Conservation (phyloP, 2,329 filamentous ascomycete species). For the Ophiostoma pallidulum region DNA sequence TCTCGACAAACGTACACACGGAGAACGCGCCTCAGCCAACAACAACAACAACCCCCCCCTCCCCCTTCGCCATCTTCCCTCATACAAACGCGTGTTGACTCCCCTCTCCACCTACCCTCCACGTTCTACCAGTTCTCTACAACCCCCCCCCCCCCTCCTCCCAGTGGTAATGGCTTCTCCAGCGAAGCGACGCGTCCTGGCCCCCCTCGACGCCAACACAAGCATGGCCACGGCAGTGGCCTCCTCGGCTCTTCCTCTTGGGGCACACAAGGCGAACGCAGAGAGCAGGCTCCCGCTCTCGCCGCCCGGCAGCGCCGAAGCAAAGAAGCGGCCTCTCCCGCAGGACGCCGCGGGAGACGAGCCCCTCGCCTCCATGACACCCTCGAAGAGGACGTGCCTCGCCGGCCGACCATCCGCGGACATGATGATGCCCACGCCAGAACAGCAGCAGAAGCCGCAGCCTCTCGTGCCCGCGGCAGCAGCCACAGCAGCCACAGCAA, state of each 20-base stretch:
- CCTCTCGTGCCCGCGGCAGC: neutral
- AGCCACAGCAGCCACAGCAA: neutral
- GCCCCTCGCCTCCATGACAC: neutral
- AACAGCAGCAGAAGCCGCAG: neutral
- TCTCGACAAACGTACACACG: neutral
- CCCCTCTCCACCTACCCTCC: neutral
- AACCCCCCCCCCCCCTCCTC: neutral
- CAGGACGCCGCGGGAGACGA: neutral
- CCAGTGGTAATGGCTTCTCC: slow-evolving; percentile 23
- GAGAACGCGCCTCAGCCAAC: too few species aligned
- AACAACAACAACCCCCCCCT: too few species aligned
- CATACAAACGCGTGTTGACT: too few species aligned
- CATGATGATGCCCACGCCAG: too few species aligned
- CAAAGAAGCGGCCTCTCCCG: slow-evolving; percentile 5
- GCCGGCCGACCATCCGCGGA: too few species aligned
- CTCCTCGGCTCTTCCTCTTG: slow-evolving; percentile 18
- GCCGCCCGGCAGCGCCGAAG: slow-evolving; percentile 5
- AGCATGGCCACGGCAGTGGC: slow-evolving; percentile 22
- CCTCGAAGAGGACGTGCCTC: slow-evolving; percentile 3
- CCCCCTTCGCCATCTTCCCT: neutral
- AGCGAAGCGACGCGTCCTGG: slow-evolving; percentile 40
- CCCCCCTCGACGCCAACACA: slow-evolving; percentile 37
- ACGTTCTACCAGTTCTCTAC: neutral
- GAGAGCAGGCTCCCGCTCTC: slow-evolving; percentile 3
- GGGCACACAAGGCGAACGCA: neutral